These are phyloP conservation scores for Myxozyma sirexii DNA, from an alignment of 805 yeast species.

Conservation along the genomic window DNA sequence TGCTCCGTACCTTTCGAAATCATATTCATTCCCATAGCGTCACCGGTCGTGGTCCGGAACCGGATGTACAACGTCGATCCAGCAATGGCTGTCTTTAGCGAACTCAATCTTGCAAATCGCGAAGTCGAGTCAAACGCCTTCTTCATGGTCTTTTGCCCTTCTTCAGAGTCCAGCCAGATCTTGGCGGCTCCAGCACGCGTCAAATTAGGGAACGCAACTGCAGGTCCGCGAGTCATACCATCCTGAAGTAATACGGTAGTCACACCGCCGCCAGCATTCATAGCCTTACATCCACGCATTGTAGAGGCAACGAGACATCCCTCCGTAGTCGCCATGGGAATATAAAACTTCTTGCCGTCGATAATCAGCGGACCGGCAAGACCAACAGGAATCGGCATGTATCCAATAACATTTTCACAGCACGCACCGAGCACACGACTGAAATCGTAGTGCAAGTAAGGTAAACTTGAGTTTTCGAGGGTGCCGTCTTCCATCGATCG, in stretches of 20 bases:
- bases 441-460: slow-evolving; percentile 82
- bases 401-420: slow-evolving; percentile 98
- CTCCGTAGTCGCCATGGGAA: slow-evolving; percentile 99
- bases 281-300: slow-evolving; percentile 98
- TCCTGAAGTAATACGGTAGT: slow-evolving; percentile 88
- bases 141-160: slow-evolving; percentile 80
- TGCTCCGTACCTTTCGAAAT: slow-evolving; percentile 96
- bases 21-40: slow-evolving; percentile 99
- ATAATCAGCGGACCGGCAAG: slow-evolving; percentile 95
- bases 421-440: slow-evolving; percentile 98
- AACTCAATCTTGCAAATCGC: slow-evolving; percentile 92
- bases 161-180: slow-evolving; percentile 92
- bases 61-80: slow-evolving; percentile 87
- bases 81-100: slow-evolving; percentile 89
- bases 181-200: slow-evolving; percentile 92
- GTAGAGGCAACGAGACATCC: slow-evolving; percentile 98
- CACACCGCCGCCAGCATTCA: slow-evolving; percentile 96
- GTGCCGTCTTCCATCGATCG: slow-evolving; percentile 79
- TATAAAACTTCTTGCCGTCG: slow-evolving; percentile 84
- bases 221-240: slow-evolving; percentile 99
- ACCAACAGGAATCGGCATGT: slow-evolving; percentile 95
- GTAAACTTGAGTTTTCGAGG: slow-evolving; percentile 69
- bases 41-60: slow-evolving; percentile 98
- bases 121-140: slow-evolving; percentile 95
- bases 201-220: slow-evolving; percentile 84